Percentiles rank a stretch among this genome's conserved stretches.
Evolutionary conservation across 768 basidiomycete species (phyloP).

Genomic region (Baorangia bicolor): DNA sequence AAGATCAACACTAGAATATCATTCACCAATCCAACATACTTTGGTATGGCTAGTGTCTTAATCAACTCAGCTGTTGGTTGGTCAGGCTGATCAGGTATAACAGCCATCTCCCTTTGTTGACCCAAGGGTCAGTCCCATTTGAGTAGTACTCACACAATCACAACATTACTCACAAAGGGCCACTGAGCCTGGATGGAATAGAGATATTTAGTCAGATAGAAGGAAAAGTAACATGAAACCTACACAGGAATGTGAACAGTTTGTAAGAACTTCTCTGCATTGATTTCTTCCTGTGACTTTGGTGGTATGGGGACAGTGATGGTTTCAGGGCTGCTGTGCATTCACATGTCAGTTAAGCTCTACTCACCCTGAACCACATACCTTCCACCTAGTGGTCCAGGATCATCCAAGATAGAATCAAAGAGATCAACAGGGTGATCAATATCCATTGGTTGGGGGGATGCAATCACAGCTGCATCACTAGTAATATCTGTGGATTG

Average conservation of each 20-base stretch:
- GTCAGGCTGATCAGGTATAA: neutral
- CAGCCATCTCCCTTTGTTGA: constrained; percentile 17
- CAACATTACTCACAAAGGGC: constrained; percentile 23
- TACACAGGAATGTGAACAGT: constrained; percentile 28
- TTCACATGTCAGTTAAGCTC: neutral
- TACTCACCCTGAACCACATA: constrained; percentile 4
- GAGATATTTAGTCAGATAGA: neutral
- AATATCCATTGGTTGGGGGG: constrained; percentile 24
- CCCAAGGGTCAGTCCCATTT: neutral
- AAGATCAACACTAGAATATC: constrained; percentile 1
- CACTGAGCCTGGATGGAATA: constrained; percentile 18
- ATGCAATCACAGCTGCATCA: constrained; percentile 1
- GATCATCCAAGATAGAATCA: constrained; percentile 9
- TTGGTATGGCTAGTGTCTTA: constrained; percentile 22
- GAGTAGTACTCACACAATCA: neutral
- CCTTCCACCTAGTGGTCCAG: constrained; percentile 5
- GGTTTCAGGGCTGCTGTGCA: constrained; percentile 2
- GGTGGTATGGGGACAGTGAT: constrained; percentile 8
- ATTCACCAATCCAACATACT: constrained; percentile 20
- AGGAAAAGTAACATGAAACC: neutral
- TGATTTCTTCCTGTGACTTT: constrained; percentile 22
- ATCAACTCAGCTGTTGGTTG: constrained; percentile 3
- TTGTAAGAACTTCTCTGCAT: constrained; percentile 26
- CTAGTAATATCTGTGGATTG: neutral
- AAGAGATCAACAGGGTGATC: constrained; percentile 17